Conservation (phyloP, 345 rosid species). For the Salix caprea region DNA sequence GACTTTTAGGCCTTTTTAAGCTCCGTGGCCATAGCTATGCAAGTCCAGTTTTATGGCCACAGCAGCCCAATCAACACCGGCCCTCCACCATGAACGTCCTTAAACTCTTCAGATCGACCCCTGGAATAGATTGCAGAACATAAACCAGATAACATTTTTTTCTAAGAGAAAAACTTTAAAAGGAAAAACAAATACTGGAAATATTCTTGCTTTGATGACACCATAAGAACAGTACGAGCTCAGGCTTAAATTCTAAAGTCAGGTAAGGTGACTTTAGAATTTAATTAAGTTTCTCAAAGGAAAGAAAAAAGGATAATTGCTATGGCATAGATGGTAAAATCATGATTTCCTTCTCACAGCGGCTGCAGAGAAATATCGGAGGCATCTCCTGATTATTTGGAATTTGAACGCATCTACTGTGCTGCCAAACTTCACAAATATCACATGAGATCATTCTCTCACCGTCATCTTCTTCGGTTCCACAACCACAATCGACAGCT, state of each 20-base stretch:
- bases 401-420: constrained; percentile 67
- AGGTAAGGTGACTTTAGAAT: background rate
- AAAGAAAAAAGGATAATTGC: background rate
- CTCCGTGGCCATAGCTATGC: background rate
- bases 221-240: too few relatives aligned
- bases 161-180: too few relatives aligned
- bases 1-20: background rate
- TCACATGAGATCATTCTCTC: constrained; percentile 81
- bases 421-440: constrained; percentile 89
- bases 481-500: constrained; percentile 62
- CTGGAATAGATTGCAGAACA: too few relatives aligned
- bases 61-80: background rate
- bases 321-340: constrained; percentile 51
- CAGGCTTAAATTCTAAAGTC: background rate
- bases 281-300: too few relatives aligned
- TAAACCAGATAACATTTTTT: too few relatives aligned
- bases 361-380: constrained; percentile 69
- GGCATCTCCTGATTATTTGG: constrained; percentile 65
- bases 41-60: background rate
- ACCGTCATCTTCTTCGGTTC: constrained; percentile 73
- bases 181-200: too few relatives aligned
- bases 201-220: too few relatives aligned
- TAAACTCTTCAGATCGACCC: background rate
- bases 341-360: constrained; percentile 70
- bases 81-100: too few relatives aligned